Evolutionary conservation across 331 rosid species (phyloP).

Genomic region (Spiraea crenata): DNA sequence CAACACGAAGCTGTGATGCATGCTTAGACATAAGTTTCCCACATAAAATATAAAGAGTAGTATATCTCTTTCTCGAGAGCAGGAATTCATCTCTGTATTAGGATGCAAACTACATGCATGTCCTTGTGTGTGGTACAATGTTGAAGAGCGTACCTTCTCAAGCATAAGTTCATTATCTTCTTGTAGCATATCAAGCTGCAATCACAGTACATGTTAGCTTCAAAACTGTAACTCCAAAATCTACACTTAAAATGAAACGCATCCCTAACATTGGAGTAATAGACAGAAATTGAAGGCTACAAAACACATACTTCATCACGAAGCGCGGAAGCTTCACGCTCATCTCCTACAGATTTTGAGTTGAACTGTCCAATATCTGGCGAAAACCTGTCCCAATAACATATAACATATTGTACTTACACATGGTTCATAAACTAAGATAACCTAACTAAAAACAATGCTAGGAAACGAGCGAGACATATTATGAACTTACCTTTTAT

Average conservation of each 20-base stretch:
- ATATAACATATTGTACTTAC: not conserved
- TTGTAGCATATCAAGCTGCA: constrained; percentile 98
- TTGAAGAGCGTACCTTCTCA: constrained; percentile 60
- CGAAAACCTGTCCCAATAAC: constrained; percentile 54
- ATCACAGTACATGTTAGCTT: constrained; percentile 34
- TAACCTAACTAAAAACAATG: not conserved
- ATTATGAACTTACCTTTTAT: constrained; percentile 48
- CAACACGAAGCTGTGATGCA: constrained; percentile 67
- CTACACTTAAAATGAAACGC: constrained; percentile 18
- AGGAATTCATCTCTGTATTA: not conserved
- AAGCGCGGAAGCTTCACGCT: constrained; percentile 90
- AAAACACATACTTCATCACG: constrained; percentile 79
- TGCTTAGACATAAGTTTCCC: constrained; percentile 23
- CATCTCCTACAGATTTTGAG: constrained; percentile 60
- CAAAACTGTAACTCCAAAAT: constrained; percentile 13
- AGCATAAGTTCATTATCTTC: constrained; percentile 71
- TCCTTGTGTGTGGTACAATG: not conserved
- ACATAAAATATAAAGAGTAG: constrained; percentile 7
- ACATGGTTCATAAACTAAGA: not conserved
- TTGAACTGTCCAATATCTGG: constrained; percentile 54
- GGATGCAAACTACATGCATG: not conserved
- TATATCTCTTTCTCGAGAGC: not conserved
- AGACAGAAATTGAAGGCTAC: constrained; percentile 23
- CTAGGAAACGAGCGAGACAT: not conserved
- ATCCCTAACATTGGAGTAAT: too few relatives aligned